Percentiles rank a stretch among this genome's conserved stretches.
Evolutionary conservation across 2,329 filamentous ascomycete genomes (phyloP).

Genomic region (Chlorencoelia australis): DNA sequence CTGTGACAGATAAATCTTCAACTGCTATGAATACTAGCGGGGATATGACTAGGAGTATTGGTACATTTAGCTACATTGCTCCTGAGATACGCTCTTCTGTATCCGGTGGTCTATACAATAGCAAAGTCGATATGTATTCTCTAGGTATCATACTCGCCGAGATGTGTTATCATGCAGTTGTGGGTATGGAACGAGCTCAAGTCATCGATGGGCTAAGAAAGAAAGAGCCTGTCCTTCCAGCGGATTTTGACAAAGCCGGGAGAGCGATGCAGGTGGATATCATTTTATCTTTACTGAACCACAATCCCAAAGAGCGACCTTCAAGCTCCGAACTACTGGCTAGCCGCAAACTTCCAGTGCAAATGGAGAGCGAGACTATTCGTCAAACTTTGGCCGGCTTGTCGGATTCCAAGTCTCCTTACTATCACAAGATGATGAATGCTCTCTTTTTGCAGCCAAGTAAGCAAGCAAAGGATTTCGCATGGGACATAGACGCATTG

Average conservation of each 20-base stretch:
- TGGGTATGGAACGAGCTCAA: constrained; percentile 52
- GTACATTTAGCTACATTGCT: constrained; percentile 84
- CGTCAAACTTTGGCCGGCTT: constrained; percentile 72
- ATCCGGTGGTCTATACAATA: constrained; percentile 65
- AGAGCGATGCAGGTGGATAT: constrained; percentile 64
- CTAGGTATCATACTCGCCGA: constrained; percentile 97
- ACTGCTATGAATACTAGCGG: constrained; percentile 21
- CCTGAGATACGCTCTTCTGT: constrained; percentile 76
- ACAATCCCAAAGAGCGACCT: constrained; percentile 73
- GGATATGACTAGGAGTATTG: constrained; percentile 62
- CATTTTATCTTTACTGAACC: constrained; percentile 68
- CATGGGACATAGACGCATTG: constrained; percentile 61
- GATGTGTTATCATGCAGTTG: constrained; percentile 65
- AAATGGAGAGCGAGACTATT: constrained; percentile 88
- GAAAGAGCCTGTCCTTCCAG: constrained; percentile 57
- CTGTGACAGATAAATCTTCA: constrained; percentile 41
- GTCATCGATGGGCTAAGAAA: constrained; percentile 60
- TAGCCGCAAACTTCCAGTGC: constrained; percentile 77
- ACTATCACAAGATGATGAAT: constrained; percentile 83
- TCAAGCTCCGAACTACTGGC: constrained; percentile 73
- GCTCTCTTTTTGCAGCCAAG: constrained; percentile 65
- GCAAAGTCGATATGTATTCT: constrained; percentile 98
- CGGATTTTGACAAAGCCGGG: constrained; percentile 62
- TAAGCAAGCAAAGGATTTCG: constrained; percentile 70
- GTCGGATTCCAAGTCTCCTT: constrained; percentile 72